Evolutionary conservation across 805 yeast species (phyloP), one percentile per base, ranked within the genome.

Genomic region (Ogataea siamensis): DNA sequence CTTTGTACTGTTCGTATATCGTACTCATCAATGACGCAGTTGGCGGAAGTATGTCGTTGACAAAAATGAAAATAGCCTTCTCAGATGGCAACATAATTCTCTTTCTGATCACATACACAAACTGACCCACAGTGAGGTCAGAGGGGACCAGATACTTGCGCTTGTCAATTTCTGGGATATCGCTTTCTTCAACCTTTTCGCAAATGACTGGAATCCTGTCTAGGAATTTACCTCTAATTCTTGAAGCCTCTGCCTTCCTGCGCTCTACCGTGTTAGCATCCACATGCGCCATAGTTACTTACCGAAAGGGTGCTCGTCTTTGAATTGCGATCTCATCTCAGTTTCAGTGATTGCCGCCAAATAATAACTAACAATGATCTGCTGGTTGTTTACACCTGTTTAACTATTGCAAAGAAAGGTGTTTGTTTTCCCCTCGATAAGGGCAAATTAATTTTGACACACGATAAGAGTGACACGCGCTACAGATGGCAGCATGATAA

Each of bases 151-250:
- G 74, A 61, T 93, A 93, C 69, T 93, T 93, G 64, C 96, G 84
- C 74, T 93, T 93, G 65, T 93, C 99, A 58, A 93, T 89, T 51
- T 88, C 93, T 32, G 94, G 95, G 48, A 93, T 85, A 60, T 93
- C 97, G 23, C 95, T 83, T 67, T 91, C 91, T 66, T 89, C 98
- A 26, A 89, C 97, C 67, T 89, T 83, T 68, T 93, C 99, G 63
- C 99, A 93, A 57, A 93, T 91, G 18, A 84, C 97, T 3, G 99
- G 99, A 45, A 93, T 87, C 51, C 99, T 77, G 62, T 93, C 96
- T 40, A 76, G 73, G 68, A 89, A 93, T 63, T 89, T 85, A 55
- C 83, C 81, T 47, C 87, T 78, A 58, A 91, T 91, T 57, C 97
- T 80, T 50, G 83, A 79, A 24, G 98, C 87, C 66, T 91, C 99